A percentile compares a stretch with the other conserved stretches of the same genome.
Conservation (phyloP, 225 moss, liverwort and hornwort species). For the Bryum argenteum region DNA sequence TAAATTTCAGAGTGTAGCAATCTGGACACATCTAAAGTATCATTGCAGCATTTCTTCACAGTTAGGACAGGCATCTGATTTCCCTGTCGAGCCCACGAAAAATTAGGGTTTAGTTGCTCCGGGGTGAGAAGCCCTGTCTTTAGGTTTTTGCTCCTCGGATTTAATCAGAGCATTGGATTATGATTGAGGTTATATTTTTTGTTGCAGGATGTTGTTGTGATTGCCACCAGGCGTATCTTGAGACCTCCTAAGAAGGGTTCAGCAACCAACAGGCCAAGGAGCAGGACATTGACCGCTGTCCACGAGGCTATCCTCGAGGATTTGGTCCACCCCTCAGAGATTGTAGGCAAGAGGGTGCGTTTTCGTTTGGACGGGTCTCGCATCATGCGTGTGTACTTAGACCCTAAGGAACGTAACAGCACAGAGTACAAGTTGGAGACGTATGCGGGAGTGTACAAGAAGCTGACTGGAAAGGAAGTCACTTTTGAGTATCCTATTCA, state of each 20-base stretch:
- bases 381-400: constrained; percentile 84
- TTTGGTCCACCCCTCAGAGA: constrained; percentile 81
- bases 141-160: not conserved
- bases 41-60: too few relatives aligned
- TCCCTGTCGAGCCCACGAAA: too few relatives aligned
- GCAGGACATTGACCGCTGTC: constrained; percentile 89
- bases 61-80: not conserved
- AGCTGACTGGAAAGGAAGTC: constrained; percentile 92
- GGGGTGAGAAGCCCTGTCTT: too few relatives aligned
- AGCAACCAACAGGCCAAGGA: constrained; percentile 84
- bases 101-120: not conserved
- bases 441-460: constrained; percentile 86
- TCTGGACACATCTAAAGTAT: not conserved
- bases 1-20: not conserved
- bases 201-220: constrained; percentile 85
- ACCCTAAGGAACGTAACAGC: constrained; percentile 86
- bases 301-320: constrained; percentile 98
- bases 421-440: constrained; percentile 94
- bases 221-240: constrained; percentile 87
- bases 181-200: not conserved
- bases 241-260: constrained; percentile 96
- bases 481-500: constrained; percentile 86
- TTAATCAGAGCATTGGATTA: too few relatives aligned
- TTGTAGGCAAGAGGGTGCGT: constrained; percentile 84
- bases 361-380: constrained; percentile 92